Conservation (phyloP, 2,329 filamentous ascomycete species). For the Botryotinia narcissicola region DNA sequence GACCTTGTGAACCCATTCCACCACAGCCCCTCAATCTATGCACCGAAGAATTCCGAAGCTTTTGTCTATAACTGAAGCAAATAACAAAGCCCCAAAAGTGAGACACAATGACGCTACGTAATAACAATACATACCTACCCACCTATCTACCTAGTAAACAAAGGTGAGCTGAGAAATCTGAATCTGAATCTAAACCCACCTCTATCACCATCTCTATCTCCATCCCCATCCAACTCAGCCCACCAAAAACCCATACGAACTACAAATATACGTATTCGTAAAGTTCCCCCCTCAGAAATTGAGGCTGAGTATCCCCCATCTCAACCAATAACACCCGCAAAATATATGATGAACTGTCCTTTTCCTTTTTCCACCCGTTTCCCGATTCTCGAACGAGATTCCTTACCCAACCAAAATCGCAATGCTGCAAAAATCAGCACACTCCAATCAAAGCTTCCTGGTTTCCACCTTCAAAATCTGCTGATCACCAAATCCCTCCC, state of each 20-base stretch:
- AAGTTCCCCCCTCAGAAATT: background rate
- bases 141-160: background rate
- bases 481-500: background rate
- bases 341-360: background rate
- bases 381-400: background rate
- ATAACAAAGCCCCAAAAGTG: background rate
- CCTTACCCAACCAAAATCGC: background rate
- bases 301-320: background rate
- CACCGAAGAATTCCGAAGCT: background rate
- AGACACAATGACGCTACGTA: background rate
- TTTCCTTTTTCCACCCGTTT: background rate
- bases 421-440: background rate
- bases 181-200: background rate
- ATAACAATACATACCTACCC: background rate
- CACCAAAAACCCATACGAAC: background rate
- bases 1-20: background rate
- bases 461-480: background rate
- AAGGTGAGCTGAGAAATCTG: background rate
- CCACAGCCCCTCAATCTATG: background rate
- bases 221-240: background rate
- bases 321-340: background rate
- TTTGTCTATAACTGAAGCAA: background rate
- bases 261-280: background rate
- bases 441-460: background rate
- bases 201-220: too few relatives aligned